Percentiles rank a stretch among this genome's conserved stretches.
These are phyloP conservation scores for Lycium barbarum DNA, from an alignment of 257 asterid genomes.

Conservation along the genomic window DNA sequence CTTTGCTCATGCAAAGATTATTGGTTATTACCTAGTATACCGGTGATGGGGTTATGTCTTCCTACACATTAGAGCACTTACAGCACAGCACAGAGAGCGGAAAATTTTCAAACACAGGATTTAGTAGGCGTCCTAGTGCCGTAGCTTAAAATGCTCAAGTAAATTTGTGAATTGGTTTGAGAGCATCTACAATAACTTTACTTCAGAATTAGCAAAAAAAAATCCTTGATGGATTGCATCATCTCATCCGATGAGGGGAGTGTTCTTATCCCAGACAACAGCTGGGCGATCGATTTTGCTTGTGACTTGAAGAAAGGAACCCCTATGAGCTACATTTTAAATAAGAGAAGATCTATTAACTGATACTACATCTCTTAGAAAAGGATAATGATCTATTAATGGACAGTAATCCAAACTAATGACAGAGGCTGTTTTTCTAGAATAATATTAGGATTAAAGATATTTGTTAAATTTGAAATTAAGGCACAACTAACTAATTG, in stretches of 20 bases:
- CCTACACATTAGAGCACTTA: not conserved
- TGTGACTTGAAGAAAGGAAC: constrained; percentile 93
- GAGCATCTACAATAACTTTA: not conserved
- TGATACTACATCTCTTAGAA: not conserved
- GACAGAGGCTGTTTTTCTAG: not conserved
- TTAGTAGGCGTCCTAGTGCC: not conserved
- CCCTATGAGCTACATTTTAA: constrained; percentile 63
- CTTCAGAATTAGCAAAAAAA: constrained; percentile 72
- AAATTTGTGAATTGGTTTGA: not conserved
- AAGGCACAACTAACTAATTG: not conserved
- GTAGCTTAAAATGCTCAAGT: constrained; percentile 2
- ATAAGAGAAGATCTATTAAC: not conserved
- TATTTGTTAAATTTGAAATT: not conserved
- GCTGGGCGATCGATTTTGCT: constrained; percentile 90
- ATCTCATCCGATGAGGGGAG: constrained; percentile 80
- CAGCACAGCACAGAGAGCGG: not conserved
- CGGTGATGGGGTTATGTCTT: not conserved
- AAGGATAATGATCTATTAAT: not conserved
- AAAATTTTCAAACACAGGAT: not conserved
- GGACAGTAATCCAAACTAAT: not conserved
- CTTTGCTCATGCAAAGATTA: constrained; percentile 45
- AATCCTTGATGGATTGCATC: constrained; percentile 72
- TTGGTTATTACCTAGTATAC: constrained; percentile 34
- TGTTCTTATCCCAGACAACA: constrained; percentile 69
- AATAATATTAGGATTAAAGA: not conserved